phyloP scores from a whole-genome alignment of 139 green algal genomes.

The Closterium sp. region DNA sequence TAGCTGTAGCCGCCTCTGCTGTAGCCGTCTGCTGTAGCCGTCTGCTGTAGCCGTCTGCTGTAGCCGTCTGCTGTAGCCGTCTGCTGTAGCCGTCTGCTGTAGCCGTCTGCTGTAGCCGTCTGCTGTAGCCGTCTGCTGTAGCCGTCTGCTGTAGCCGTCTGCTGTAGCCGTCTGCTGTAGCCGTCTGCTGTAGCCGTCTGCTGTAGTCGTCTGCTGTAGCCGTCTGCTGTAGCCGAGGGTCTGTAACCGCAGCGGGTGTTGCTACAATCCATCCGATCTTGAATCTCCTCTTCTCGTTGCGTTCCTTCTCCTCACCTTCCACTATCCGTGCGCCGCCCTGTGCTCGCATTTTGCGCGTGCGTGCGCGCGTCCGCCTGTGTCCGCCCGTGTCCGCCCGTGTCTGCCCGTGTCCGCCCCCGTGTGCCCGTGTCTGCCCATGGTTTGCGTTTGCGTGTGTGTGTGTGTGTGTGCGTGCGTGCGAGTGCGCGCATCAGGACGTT shows the following conservation, averaged over 20 bases:
- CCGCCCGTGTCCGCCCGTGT: background rate
- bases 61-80: too few species aligned
- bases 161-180: too few species aligned
- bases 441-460: background rate
- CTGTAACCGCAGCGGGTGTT: too few species aligned
- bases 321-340: background rate
- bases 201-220: too few species aligned
- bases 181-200: too few species aligned
- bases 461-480: background rate
- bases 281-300: background rate
- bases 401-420: background rate
- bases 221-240: too few species aligned
- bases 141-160: too few species aligned
- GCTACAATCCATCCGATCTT: too few species aligned
- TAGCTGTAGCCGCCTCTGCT: background rate
- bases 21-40: background rate
- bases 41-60: background rate
- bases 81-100: too few species aligned
- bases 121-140: too few species aligned
- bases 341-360: background rate
- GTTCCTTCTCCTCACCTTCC: background rate
- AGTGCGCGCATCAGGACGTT: background rate
- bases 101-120: too few species aligned
- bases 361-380: background rate
- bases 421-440: background rate